Evolutionary conservation across 768 basidiomycete genomes (phyloP).

Genomic region (Hypholoma fasciculare): DNA sequence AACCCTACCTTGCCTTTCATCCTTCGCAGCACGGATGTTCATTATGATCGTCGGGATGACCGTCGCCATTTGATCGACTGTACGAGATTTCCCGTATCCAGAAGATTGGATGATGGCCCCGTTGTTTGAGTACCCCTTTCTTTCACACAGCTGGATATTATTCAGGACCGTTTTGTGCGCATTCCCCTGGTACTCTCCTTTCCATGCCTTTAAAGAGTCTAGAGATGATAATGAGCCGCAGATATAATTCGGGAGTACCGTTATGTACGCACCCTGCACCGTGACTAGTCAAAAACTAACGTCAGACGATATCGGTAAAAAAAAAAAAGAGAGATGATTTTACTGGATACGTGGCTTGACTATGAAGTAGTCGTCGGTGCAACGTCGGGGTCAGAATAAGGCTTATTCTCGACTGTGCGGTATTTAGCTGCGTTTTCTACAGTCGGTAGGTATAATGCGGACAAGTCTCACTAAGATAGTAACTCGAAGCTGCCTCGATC

Average conservation of each 20-base stretch:
- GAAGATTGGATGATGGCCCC: constrained; percentile 15
- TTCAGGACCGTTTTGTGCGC: constrained; percentile 5
- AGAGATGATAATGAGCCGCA: neutral
- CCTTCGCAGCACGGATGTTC: constrained; percentile 16
- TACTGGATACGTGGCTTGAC: neutral
- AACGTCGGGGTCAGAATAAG: no score
- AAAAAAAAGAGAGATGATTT: neutral
- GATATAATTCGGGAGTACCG: neutral
- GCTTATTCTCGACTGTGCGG: no score
- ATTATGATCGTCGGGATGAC: constrained; percentile 23
- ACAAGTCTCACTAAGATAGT: no score
- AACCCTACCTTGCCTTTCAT: neutral
- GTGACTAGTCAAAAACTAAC: neutral
- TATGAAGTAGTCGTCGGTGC: no score
- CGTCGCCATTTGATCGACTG: constrained; percentile 21
- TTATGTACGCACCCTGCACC: neutral
- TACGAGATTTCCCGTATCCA: constrained; percentile 24
- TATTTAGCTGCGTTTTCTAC: no score
- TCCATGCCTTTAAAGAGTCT: constrained; percentile 3
- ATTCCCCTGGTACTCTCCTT: neutral
- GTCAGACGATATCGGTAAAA: neutral
- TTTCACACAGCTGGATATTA: neutral
- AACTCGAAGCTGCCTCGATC: no score
- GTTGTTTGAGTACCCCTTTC: constrained; percentile 1
- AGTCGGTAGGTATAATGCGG: no score